Conservation (phyloP, 106 monocot genomes). For the Hemerocallis citrina region DNA sequence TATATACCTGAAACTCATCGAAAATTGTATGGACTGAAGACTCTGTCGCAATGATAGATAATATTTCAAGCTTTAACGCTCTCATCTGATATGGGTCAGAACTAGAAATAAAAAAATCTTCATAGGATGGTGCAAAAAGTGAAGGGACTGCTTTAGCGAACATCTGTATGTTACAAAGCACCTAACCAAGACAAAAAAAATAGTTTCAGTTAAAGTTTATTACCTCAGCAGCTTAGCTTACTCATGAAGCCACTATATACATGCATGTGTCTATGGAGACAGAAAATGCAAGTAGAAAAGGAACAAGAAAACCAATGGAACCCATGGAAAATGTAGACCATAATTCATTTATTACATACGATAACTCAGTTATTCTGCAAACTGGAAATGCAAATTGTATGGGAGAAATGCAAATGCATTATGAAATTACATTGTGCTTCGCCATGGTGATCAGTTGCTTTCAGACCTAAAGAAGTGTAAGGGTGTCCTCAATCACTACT, state of each 20-base stretch:
- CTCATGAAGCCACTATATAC: not conserved
- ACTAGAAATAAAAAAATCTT: slow-evolving; percentile 75
- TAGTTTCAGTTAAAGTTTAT: not conserved
- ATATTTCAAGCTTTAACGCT: slow-evolving; percentile 83
- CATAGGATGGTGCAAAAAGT: slow-evolving; percentile 72
- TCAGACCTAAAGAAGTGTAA: no score
- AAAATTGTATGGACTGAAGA: slow-evolving; percentile 60
- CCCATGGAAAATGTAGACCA: no score
- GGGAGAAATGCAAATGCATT: no score
- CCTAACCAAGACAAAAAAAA: slow-evolving; percentile 28
- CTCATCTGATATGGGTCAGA: slow-evolving; percentile 69
- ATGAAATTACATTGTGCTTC: no score
- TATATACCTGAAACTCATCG: slow-evolving; percentile 83
- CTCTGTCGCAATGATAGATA: slow-evolving; percentile 71
- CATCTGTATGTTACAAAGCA: slow-evolving; percentile 78
- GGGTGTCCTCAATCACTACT: no score
- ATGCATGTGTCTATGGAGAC: no score
- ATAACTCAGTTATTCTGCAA: no score
- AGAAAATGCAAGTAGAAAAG: no score
- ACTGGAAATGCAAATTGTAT: no score
- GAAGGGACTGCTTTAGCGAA: slow-evolving; percentile 72
- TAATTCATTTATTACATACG: no score
- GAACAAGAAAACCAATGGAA: no score
- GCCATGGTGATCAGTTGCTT: no score
- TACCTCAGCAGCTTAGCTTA: not conserved